Percentiles rank a stretch among this genome's conserved stretches.
Evolutionary conservation across 164 flowering plant species (phyloP).

Genomic region (Dillenia suffruticosa): DNA sequence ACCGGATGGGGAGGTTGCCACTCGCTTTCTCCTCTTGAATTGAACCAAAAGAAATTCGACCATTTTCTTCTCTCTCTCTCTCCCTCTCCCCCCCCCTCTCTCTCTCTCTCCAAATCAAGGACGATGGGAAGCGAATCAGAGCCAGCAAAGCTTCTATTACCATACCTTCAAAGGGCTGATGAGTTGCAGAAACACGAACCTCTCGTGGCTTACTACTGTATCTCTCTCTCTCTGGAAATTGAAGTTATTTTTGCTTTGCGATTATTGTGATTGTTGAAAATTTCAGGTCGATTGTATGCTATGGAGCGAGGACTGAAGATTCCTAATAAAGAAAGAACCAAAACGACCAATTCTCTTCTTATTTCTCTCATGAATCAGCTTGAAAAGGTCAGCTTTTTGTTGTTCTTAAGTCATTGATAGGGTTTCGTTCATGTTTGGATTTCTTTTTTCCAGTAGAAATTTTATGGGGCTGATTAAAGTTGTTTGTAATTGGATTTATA

Average conservation of each 20-base stretch:
- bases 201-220: conserved; percentile 97
- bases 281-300: conserved; percentile 86
- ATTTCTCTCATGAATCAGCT: conserved; percentile 93
- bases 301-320: conserved; percentile 92
- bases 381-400: conserved; percentile 53
- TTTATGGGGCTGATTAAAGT: too few species aligned
- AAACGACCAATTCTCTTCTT: conserved; percentile 78
- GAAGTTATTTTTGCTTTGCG: neutral
- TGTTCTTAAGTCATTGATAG: neutral
- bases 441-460: neutral
- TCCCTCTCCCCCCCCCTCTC: neutral
- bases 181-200: conserved; percentile 95
- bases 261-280: neutral
- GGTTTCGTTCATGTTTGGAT: too few species aligned
- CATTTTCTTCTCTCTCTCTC: neutral
- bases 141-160: conserved; percentile 85
- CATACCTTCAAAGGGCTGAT: conserved; percentile 95
- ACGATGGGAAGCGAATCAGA: conserved; percentile 68
- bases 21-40: too few species aligned
- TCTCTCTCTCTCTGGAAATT: neutral
- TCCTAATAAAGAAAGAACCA: conserved; percentile 71
- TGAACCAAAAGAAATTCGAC: too few species aligned
- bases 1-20: too few species aligned
- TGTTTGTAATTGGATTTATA: too few species aligned
- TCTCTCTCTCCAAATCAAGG: neutral